Evolutionary conservation across 176 grass and related monocot genomes (phyloP), one percentile per base, ranked within the genome.

Genomic region (Pontederia crassipes): DNA sequence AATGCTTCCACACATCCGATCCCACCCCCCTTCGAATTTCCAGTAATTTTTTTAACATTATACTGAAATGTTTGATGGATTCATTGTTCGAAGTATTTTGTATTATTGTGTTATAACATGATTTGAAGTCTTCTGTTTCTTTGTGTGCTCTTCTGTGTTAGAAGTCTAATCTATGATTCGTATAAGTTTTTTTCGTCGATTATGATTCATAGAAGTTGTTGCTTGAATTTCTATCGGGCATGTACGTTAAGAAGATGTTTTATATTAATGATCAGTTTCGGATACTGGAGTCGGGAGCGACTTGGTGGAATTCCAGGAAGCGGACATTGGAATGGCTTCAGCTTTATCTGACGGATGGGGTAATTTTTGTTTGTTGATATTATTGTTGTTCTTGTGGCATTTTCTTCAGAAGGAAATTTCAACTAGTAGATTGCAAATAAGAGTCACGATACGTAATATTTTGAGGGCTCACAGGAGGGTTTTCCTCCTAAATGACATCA

Each of bases 251-350:
- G 52, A 13, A 24, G 12, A 18, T 1, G 35, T 17, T 55, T 15
- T 46, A 47, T 73, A 3, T 64, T 16, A 48, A 15, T 62, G 14
- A 9, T 59, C 73, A 90, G 82, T 90, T 74, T 90, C 87, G 66
- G 82, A 90, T 56, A 90, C 87, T 15, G 76, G 87, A 18, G 66
- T 86, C 14, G 70, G 79, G 61, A 80, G 87, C 73, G 86, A 69
- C 69, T 74, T 85, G 61, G 82, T 79, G 64, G 87, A 90, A 69
- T 90, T 90, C 59, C 68, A 79, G 61, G 79, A 71, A 51, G 69
- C 85, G 2, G 76, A 79, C 8, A 8, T 13, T 16, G 17, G 69
- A 29, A 58, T 71, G 15, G 61, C 45, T 17, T 57, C 72, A 46
- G 61, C 59, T 46, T 35, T 73, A 8, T 13, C 52, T 2, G 69